Base-by-base conservation (phyloP, 352 stramenopile species). In the Pythium phragmitis region DNA sequence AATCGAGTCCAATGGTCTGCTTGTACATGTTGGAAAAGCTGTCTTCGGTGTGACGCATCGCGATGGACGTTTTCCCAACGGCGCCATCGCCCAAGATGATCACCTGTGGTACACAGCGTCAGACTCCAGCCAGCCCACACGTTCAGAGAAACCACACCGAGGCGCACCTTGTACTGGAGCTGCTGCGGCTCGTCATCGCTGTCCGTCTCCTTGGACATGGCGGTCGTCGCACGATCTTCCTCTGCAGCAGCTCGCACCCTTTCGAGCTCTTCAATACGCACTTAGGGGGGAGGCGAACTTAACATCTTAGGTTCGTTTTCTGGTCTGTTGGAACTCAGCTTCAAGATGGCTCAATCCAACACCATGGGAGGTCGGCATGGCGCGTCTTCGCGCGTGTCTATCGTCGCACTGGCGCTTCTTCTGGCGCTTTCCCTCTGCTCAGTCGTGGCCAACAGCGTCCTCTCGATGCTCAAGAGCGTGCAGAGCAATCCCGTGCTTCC, bases 41-140 rank as follows among this genome's bases (percentile, higher is more conserved):
- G 67, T 97, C 85, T 52, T 98, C 76, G 12, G 90, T 91, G 71
- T 98, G 95, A 46, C 94, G 81, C 73, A 91, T 96, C 8, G 89
- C 91, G 53, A 98, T 97, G 28, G 88, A 98, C n/a, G 93, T 98
- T 74, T 98, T 98, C 41, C 94, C 94, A 23, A 98, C 94, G 14
- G 94, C 92, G 30, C 94, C 94, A 73, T 98, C 91, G 6, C 94
- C 94, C 30, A 98, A 64, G 52, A 98, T 87, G 63, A 98, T 98
- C 43, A 98, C 85, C 88, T 98, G 16, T 8, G 13, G 21, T 19
- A 7, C 23, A 37, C 26, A 42, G 16, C n/a, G 26, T 55, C 48
- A 9, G 26, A 2, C 48, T 16, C 8, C 11, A 55, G n/a, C 19
- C 17, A 9, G 13, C 17, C 7, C 9, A 33, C 9, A 19, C n/a